These are phyloP conservation scores for Tremellales sp. DNA, from an alignment of 1,284 basidiomycete species.

Conservation along the genomic window DNA sequence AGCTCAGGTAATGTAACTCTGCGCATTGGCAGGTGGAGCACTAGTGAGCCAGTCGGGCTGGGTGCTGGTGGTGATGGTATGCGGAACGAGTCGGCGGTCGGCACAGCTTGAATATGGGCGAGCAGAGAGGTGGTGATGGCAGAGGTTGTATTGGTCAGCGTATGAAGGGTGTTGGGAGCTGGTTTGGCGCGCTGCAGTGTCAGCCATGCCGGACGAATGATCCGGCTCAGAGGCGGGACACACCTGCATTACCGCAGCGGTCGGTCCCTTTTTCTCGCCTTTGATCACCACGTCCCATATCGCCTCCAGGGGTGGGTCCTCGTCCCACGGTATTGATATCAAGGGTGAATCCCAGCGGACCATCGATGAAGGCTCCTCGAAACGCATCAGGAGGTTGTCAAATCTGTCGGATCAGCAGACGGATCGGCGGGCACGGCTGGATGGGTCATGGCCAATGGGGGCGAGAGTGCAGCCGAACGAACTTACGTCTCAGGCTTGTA, in stretches of 20 bases:
- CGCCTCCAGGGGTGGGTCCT: conserved; percentile 61
- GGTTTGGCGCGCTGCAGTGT: conserved; percentile 62
- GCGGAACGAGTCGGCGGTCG: conserved; percentile 54
- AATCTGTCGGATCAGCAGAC: conserved; percentile 56
- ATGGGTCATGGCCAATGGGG: background rate
- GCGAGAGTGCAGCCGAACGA: background rate
- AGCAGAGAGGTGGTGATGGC: conserved; percentile 66
- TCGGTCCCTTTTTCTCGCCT: conserved; percentile 78
- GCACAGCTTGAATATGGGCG: conserved; percentile 54
- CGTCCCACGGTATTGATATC: conserved; percentile 72
- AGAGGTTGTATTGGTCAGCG: conserved; percentile 67
- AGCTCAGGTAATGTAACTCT: conserved; percentile 74
- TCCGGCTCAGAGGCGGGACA: conserved; percentile 26
- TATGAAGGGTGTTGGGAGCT: conserved; percentile 73
- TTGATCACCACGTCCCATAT: conserved; percentile 80
- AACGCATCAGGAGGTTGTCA: conserved; percentile 82
- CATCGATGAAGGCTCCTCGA: conserved; percentile 95
- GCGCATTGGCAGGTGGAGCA: conserved; percentile 47
- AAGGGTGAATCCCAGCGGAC: conserved; percentile 95
- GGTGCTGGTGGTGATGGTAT: conserved; percentile 54
- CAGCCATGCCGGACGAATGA: background rate
- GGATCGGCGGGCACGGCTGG: background rate
- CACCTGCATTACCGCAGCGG: conserved; percentile 76
- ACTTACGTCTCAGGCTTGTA: conserved; percentile 75
- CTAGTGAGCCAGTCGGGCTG: conserved; percentile 7